A percentile compares a stretch with the other conserved stretches of the same genome.
Evolutionary conservation across 2,329 filamentous ascomycete genomes (phyloP).

Genomic region (Pestalotiopsis sp.): DNA sequence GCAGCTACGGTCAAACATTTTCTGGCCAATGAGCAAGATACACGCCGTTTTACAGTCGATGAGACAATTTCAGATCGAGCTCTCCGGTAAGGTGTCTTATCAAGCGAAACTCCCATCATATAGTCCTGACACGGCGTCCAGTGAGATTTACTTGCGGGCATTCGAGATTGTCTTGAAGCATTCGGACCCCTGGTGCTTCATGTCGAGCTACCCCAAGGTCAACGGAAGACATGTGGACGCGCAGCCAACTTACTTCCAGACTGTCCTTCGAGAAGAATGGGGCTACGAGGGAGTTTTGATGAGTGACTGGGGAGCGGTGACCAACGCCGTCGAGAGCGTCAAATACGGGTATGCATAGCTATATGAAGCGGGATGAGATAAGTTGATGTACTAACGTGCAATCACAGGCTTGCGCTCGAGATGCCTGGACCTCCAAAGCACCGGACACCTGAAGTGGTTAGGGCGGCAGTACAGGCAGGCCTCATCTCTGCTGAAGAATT

Average conservation of each 20-base stretch:
- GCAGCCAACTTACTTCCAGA: neutral
- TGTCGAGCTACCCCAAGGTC: slow-evolving; percentile 58
- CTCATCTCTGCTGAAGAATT: neutral
- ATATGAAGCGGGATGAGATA: neutral
- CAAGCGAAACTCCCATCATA: slow-evolving; percentile 20
- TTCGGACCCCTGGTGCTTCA: slow-evolving; percentile 55
- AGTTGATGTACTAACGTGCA: neutral
- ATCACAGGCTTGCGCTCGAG: neutral
- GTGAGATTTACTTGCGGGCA: slow-evolving; percentile 64
- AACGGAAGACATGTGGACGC: neutral
- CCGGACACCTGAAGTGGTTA: neutral
- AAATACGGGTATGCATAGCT: neutral
- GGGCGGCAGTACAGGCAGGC: neutral
- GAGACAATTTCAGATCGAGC: slow-evolving; percentile 38
- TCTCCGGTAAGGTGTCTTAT: neutral
- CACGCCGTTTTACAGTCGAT: slow-evolving; percentile 43
- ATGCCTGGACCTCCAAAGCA: slow-evolving; percentile 4
- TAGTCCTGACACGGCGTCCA: slow-evolving; percentile 52
- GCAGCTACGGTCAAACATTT: slow-evolving; percentile 37
- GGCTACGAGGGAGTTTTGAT: neutral
- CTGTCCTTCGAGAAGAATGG: slow-evolving; percentile 2
- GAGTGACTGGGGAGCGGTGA: neutral
- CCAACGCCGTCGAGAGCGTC: neutral
- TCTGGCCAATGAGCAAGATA: slow-evolving; percentile 51
- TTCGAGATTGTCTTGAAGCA: slow-evolving; percentile 64